phyloP scores from a whole-genome alignment of 1,284 basidiomycete genomes.

The Rhodotorula sp. region DNA sequence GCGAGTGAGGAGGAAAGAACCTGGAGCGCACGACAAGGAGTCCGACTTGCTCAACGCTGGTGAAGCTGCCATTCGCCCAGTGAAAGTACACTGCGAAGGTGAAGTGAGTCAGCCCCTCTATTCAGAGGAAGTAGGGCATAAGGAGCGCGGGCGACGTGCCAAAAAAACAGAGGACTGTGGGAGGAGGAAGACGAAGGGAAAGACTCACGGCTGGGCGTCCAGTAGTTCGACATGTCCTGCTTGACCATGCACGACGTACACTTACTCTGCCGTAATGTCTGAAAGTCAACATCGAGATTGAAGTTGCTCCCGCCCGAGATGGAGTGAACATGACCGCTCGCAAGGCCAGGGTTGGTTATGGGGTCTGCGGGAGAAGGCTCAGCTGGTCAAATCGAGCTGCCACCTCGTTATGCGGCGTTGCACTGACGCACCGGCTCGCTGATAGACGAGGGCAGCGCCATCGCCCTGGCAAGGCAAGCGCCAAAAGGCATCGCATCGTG shows the following conservation, averaged over 20 bases:
- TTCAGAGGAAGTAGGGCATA: no score
- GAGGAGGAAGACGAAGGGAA: not conserved
- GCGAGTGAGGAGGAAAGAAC: not conserved
- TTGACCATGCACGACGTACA: conserved; percentile 23
- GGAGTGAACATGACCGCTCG: conserved; percentile 15
- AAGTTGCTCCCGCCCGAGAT: conserved; percentile 53
- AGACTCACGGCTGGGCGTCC: no score
- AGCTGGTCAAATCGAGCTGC: not conserved
- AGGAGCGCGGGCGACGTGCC: no score
- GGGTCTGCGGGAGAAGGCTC: not conserved
- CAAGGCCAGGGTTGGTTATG: conserved; percentile 12
- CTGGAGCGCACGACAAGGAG: conserved; percentile 1
- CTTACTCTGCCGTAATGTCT: not conserved
- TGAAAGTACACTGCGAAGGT: not conserved
- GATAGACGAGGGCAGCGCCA: not conserved
- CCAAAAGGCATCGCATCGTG: conserved; percentile 10
- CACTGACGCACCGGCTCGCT: conserved; percentile 15
- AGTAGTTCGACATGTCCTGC: conserved; percentile 21
- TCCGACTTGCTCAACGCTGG: conserved; percentile 1
- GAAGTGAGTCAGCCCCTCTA: not conserved
- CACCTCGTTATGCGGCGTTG: not conserved
- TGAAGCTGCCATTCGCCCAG: conserved; percentile 23
- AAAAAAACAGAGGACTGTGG: not conserved
- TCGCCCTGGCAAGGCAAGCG: conserved; percentile 8
- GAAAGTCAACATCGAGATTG: conserved; percentile 24